Base-by-base conservation (phyloP, 306 rosid genomes). In the Cicer arietinum region DNA sequence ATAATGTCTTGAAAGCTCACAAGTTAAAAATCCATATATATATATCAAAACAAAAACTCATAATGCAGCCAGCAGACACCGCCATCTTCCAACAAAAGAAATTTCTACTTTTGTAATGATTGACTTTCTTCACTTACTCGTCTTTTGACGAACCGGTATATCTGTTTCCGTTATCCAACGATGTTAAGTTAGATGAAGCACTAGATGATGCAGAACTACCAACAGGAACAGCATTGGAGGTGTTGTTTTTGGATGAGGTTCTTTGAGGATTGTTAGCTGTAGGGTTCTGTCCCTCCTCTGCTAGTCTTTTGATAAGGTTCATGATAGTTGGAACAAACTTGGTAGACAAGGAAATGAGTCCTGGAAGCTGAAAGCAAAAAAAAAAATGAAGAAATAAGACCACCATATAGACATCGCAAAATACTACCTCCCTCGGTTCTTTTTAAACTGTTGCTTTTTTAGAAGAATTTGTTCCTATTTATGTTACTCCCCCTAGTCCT, bases 321-420 rank as follows among this genome's bases (percentile, higher is more conserved):
- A 95, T 84, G 74, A 92, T 75, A 14, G 99, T 92, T 69, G 99
- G 99, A 51, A 95, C 45, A 54, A 95, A 80, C 84, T 89, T 92
- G 79, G 80, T 59, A 9, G 94, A 89, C 88, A 95, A 80, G 30
- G 98, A 89, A 67, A 95, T 71, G 76, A 95, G 75, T 66, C 98
- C 99, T 0, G 99, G 92, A 67, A 95, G 89, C 99, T 95, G 98
- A 76, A 83, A 77, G 41, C 25, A n/a, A 46, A 48, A 56, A 9
- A 9, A 54, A 1, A 53, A 3, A 9, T 54, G 30, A 30, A 65
- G 40, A 59, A 46, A 39, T 77, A 73, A 77, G 79, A 43, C 52
- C 41, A 20, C 16, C 44, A 10, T 41, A 35, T 12, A 30, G 25
- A 25, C 44, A n/a, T 46, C 17, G 8, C 17, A 61, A 41, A 54